Percentiles rank a stretch among this genome's conserved stretches.
Evolutionary conservation across 495 filamentous ascomycete genomes (phyloP).

Genomic region (Xylaria flabelliformis): DNA sequence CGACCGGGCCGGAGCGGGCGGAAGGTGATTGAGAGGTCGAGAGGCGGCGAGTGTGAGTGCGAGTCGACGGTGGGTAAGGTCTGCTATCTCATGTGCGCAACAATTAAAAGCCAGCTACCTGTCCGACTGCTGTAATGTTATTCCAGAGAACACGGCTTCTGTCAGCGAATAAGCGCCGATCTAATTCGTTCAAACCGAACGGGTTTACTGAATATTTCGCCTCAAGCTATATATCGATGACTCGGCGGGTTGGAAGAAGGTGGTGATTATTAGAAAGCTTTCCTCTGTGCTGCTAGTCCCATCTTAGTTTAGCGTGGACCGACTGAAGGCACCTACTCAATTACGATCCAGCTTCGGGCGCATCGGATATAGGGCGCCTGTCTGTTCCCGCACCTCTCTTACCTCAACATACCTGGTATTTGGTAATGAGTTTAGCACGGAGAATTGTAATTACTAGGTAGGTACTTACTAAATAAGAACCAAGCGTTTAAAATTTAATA

Average conservation of each 20-base stretch:
- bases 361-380: slow-evolving; percentile 2
- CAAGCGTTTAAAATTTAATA: neutral
- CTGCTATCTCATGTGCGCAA: slow-evolving; percentile 26
- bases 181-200: slow-evolving; percentile 10
- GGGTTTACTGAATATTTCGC: slow-evolving; percentile 12
- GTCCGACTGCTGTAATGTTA: neutral
- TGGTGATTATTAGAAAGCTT: slow-evolving; percentile 30
- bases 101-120: neutral
- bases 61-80: neutral
- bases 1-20: slow-evolving; percentile 23
- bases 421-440: neutral
- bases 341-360: slow-evolving; percentile 5
- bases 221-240: slow-evolving; percentile 14
- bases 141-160: neutral
- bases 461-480: neutral
- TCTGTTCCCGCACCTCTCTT: neutral
- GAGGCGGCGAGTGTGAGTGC: slow-evolving; percentile 17
- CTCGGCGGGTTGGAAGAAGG: slow-evolving; percentile 16
- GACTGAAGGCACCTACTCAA: neutral
- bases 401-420: neutral
- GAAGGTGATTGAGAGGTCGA: slow-evolving; percentile 25
- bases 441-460: neutral
- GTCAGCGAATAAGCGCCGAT: neutral
- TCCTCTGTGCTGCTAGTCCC: slow-evolving; percentile 12
- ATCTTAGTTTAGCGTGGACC: neutral